A percentile compares a stretch with the other conserved stretches of the same genome.
Conservation (phyloP, 352 stramenopile species). For the Globisporangium irregulare region DNA sequence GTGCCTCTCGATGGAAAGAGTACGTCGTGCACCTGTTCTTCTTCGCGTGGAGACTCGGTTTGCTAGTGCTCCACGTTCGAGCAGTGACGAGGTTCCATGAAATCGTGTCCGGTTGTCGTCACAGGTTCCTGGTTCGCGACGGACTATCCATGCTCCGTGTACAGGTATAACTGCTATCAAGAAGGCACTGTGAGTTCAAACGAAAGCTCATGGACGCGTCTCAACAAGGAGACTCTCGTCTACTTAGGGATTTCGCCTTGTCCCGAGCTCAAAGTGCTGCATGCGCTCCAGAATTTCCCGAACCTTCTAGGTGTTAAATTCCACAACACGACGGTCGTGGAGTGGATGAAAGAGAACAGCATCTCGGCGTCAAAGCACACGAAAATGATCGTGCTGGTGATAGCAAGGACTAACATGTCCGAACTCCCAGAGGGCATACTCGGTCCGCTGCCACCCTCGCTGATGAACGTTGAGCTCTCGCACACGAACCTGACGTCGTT, state of each 20-base stretch:
- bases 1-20: not conserved
- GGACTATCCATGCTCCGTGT: constrained; percentile 11
- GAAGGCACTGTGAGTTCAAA: not conserved
- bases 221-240: constrained; percentile 15
- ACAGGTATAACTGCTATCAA: constrained; percentile 12
- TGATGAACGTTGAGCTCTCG: constrained; percentile 24
- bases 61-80: constrained; percentile 7
- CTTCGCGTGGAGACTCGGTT: not conserved
- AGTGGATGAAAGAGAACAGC: constrained; percentile 10
- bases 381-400: not conserved
- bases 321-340: constrained; percentile 26
- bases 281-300: constrained; percentile 17
- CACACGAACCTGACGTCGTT: constrained; percentile 23
- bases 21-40: constrained; percentile 10
- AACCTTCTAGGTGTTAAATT: constrained; percentile 31
- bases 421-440: constrained; percentile 7
- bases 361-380: constrained; percentile 1
- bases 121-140: constrained; percentile 9
- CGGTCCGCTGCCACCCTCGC: constrained; percentile 1
- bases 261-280: constrained; percentile 16
- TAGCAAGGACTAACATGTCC: constrained; percentile 11
- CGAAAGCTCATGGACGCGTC: not conserved
- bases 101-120: not conserved
- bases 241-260: constrained; percentile 27
- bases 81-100: constrained; percentile 3